These are phyloP conservation scores for Lunularia cruciata DNA, from an alignment of 225 moss, liverwort and hornwort genomes.

Conservation along the genomic window DNA sequence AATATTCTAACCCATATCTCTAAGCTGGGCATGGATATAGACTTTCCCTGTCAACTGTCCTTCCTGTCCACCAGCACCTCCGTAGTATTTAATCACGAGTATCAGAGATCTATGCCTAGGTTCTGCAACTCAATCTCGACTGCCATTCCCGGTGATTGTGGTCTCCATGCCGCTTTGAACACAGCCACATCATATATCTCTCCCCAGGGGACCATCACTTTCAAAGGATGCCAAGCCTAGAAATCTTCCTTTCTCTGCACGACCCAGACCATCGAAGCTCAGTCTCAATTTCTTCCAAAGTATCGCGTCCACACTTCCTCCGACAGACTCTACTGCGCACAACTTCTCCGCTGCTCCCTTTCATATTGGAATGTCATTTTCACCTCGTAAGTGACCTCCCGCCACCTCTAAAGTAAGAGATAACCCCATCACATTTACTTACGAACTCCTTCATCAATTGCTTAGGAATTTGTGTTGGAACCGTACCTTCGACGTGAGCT, in stretches of 20 bases:
- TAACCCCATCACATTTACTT: constrained; percentile 34
- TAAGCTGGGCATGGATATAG: not conserved
- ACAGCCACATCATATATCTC: not conserved
- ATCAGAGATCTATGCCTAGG: not conserved
- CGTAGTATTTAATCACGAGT: not conserved
- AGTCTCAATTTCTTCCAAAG: constrained; percentile 30
- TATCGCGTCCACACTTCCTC: not conserved
- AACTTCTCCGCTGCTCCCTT: constrained; percentile 22
- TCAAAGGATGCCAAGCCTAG: constrained; percentile 25
- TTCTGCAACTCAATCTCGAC: not conserved
- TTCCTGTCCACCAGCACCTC: not conserved
- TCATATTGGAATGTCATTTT: constrained; percentile 23
- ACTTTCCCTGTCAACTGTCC: no score
- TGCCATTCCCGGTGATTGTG: not conserved
- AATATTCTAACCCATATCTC: not conserved
- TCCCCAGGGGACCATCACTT: not conserved
- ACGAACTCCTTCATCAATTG: constrained; percentile 26
- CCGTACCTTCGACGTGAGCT: not conserved
- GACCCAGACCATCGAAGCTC: constrained; percentile 22
- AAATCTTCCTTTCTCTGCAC: constrained; percentile 25
- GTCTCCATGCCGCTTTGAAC: not conserved
- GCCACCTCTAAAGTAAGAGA: constrained; percentile 33
- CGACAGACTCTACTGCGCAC: constrained; percentile 9
- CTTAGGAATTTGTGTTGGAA: not conserved
- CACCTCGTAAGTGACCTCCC: constrained; percentile 24